Percentiles rank a stretch among this genome's conserved stretches.
phyloP scores from a whole-genome alignment of 306 rosid species.

The Cucumis melo region DNA sequence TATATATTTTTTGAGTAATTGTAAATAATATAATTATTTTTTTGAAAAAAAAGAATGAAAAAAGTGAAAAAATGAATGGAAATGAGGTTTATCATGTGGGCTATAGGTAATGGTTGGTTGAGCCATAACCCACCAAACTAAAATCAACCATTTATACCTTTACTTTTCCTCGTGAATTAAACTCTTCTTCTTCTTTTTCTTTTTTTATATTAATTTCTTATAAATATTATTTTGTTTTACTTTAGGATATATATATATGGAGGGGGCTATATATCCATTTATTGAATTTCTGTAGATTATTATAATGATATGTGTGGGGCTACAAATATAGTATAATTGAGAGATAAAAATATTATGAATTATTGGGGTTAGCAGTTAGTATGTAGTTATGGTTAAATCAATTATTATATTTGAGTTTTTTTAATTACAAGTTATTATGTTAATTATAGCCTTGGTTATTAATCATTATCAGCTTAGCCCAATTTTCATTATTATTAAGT shows the following conservation, averaged over 20 bases:
- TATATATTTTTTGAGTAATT: not conserved
- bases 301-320: not conserved
- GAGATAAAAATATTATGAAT: not conserved
- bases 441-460: not conserved
- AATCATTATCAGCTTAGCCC: not conserved
- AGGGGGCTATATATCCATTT: not conserved
- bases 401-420: not conserved
- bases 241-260: not conserved
- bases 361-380: not conserved
- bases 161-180: not conserved
- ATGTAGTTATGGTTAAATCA: not conserved
- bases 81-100: constrained; percentile 28
- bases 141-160: constrained; percentile 22
- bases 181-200: not conserved
- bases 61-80: constrained; percentile 6
- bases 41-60: not conserved
- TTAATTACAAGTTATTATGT: not conserved
- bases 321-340: not conserved
- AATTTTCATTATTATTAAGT: not conserved
- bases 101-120: constrained; percentile 48
- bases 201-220: not conserved
- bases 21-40: not conserved
- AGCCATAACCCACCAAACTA: constrained; percentile 34
- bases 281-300: not conserved
- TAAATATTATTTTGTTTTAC: not conserved